Evolutionary conservation across 768 basidiomycete genomes (phyloP).

Genomic region (Leccinum olivaceopallidum): DNA sequence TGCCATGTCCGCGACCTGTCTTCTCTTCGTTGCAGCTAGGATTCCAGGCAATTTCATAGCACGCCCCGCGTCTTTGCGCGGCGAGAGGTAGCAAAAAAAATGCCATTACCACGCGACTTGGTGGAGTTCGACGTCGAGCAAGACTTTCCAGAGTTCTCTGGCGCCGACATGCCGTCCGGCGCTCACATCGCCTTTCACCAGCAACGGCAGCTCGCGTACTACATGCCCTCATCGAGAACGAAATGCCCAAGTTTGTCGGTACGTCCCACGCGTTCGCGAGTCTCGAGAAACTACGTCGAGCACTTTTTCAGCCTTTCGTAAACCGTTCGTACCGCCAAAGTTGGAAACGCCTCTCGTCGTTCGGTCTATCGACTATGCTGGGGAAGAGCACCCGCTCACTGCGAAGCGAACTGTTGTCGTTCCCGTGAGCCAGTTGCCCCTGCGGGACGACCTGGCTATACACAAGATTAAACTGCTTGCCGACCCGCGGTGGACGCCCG

Average conservation of each 20-base stretch:
- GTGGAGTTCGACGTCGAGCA: conserved; percentile 39
- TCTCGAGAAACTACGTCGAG: conserved; percentile 9
- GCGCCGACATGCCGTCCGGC: conserved; percentile 63
- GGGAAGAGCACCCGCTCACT: conserved; percentile 71
- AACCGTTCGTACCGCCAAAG: conserved; percentile 73
- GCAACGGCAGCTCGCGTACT: conserved; percentile 72
- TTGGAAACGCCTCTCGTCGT: conserved; percentile 60
- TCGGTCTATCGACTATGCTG: conserved; percentile 76
- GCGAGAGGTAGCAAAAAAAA: conserved; percentile 19
- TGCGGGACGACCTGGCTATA: conserved; percentile 58
- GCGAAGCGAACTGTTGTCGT: conserved; percentile 74
- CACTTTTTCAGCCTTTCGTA: conserved; percentile 64
- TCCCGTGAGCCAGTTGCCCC: conserved; percentile 70
- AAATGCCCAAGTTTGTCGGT: conserved; percentile 88
- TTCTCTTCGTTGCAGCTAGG: conserved; percentile 8
- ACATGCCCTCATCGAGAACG: conserved; percentile 83
- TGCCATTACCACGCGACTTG: conserved; percentile 42
- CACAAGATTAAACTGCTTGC: conserved; percentile 90
- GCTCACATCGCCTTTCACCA: conserved; percentile 76
- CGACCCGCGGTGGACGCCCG: conserved; percentile 82
- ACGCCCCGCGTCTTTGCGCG: conserved; percentile 21
- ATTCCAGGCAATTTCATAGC: conserved; percentile 26
- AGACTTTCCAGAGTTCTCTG: conserved; percentile 29
- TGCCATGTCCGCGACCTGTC: conserved; percentile 17
- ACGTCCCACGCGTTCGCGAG: conserved; percentile 22